These are phyloP conservation scores for Hypoxylon sp. DNA, from an alignment of 2,329 filamentous ascomycete genomes.

Conservation along the genomic window DNA sequence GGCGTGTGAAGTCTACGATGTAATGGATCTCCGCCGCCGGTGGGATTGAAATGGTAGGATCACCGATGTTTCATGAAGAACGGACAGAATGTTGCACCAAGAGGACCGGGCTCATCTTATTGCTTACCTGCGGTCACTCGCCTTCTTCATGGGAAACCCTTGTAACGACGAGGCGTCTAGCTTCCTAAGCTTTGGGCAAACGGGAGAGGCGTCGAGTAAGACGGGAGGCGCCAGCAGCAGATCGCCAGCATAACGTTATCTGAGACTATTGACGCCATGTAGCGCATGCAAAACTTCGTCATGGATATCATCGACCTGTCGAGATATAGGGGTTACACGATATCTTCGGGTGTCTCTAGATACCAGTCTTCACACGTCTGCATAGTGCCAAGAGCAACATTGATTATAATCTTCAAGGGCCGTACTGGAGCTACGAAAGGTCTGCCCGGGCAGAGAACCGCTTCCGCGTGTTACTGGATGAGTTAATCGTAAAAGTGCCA, in stretches of 20 bases:
- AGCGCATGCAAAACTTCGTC: slow-evolving; percentile 11
- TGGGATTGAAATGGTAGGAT: slow-evolving; percentile 27
- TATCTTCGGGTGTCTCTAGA: slow-evolving; percentile 20
- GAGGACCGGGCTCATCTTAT: slow-evolving; percentile 14
- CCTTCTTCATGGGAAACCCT: slow-evolving; percentile 31
- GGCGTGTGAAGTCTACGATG: slow-evolving; percentile 8
- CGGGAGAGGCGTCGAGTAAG: slow-evolving; percentile 19
- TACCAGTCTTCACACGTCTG: slow-evolving; percentile 21
- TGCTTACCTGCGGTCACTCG: slow-evolving; percentile 13
- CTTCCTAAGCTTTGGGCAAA: slow-evolving; percentile 32
- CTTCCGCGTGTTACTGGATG: slow-evolving; percentile 1
- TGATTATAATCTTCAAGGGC: slow-evolving; percentile 6
- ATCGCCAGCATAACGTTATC: slow-evolving; percentile 15
- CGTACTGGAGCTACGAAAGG: slow-evolving; percentile 11
- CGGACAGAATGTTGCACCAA: slow-evolving; percentile 23
- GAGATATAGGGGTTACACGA: slow-evolving; percentile 22
- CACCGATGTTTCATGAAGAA: slow-evolving; percentile 33
- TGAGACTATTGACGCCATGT: slow-evolving; percentile 19
- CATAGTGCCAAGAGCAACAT: slow-evolving; percentile 23
- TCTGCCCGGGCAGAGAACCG: slow-evolving; percentile 10
- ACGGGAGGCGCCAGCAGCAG: slow-evolving; percentile 22
- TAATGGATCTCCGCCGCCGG: slow-evolving; percentile 16
- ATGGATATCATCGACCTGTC: slow-evolving; percentile 13
- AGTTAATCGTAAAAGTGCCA: neutral
- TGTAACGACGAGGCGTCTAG: slow-evolving; percentile 29